Evolutionary conservation across 2,329 filamentous ascomycete species (phyloP).

Genomic region (Tolypocladium ophioglossoides): DNA sequence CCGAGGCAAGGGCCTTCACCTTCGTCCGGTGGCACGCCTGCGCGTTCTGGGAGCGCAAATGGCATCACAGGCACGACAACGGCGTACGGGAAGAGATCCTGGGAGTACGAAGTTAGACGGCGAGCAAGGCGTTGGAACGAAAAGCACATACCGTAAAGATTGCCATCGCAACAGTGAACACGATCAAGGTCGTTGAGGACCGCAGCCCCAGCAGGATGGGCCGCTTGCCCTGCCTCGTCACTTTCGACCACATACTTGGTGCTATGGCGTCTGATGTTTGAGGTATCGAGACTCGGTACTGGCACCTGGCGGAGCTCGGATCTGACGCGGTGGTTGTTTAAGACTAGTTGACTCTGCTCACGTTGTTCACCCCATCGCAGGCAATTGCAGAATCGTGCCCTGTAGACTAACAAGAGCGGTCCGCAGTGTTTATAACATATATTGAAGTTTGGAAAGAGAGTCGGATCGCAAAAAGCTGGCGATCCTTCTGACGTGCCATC

Average conservation of each 20-base stretch:
- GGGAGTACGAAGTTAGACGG: background rate
- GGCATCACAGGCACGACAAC: slow-evolving; percentile 23
- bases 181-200: slow-evolving; percentile 20
- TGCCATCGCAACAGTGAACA: slow-evolving; percentile 20
- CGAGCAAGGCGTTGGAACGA: no score
- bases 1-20: slow-evolving; percentile 3
- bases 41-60: slow-evolving; percentile 16
- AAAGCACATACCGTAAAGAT: slow-evolving; percentile 19
- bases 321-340: background rate
- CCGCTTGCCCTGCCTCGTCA: slow-evolving; percentile 10
- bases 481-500: background rate
- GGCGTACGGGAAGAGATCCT: slow-evolving; percentile 25
- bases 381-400: background rate
- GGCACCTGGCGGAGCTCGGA: background rate
- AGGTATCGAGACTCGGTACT: background rate
- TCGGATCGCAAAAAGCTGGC: background rate
- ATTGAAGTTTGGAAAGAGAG: background rate
- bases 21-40: slow-evolving; percentile 12
- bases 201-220: slow-evolving; percentile 18
- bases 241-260: slow-evolving; percentile 4
- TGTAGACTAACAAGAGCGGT: background rate
- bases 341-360: background rate
- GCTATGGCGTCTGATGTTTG: slow-evolving; percentile 7
- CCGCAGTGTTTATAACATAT: background rate
- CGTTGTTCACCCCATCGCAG: background rate